A percentile compares a stretch with the other conserved stretches of the same genome.
phyloP scores from a whole-genome alignment of 371 early-diverging fungal species.

The Smittium culicis region DNA sequence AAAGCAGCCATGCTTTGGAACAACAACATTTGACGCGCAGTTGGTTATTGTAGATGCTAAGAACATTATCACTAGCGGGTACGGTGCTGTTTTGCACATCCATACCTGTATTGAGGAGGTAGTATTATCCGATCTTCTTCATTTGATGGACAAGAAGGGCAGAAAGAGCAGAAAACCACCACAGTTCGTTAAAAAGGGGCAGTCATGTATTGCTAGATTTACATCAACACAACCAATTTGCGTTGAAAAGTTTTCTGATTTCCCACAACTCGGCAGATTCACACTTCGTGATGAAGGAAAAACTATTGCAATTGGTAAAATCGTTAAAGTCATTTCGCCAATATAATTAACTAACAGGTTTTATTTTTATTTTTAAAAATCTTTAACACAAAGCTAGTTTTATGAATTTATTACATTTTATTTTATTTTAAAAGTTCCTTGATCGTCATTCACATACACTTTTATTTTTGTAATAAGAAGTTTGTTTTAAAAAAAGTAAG shows the following conservation, averaged over 20 bases:
- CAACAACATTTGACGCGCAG: slow-evolving; percentile 70
- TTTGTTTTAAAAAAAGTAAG: no score
- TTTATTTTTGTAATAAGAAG: no score
- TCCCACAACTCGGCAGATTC: slow-evolving; percentile 88
- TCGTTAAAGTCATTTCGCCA: slow-evolving; percentile 83
- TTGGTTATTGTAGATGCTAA: slow-evolving; percentile 81
- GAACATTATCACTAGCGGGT: slow-evolving; percentile 90
- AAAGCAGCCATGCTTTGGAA: slow-evolving; percentile 61
- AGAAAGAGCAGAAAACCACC: slow-evolving; percentile 80
- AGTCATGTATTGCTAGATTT: slow-evolving; percentile 48
- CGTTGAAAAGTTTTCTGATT: slow-evolving; percentile 77
- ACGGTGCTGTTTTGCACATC: slow-evolving; percentile 78
- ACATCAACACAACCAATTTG: slow-evolving; percentile 60
- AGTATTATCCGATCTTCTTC: slow-evolving; percentile 58
- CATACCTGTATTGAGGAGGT: slow-evolving; percentile 84
- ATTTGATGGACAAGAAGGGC: slow-evolving; percentile 78
- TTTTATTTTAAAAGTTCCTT: no score
- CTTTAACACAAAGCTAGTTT: no score
- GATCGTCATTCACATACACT: no score
- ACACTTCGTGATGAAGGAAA: slow-evolving; percentile 90
- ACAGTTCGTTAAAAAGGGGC: slow-evolving; percentile 80
- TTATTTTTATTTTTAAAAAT: no score
- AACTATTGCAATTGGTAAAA: slow-evolving; percentile 91
- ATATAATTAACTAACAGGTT: no score
- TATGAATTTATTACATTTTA: no score